These are phyloP conservation scores for Sambucus nigra DNA, from an alignment of 129 eudicot species.

Conservation along the genomic window DNA sequence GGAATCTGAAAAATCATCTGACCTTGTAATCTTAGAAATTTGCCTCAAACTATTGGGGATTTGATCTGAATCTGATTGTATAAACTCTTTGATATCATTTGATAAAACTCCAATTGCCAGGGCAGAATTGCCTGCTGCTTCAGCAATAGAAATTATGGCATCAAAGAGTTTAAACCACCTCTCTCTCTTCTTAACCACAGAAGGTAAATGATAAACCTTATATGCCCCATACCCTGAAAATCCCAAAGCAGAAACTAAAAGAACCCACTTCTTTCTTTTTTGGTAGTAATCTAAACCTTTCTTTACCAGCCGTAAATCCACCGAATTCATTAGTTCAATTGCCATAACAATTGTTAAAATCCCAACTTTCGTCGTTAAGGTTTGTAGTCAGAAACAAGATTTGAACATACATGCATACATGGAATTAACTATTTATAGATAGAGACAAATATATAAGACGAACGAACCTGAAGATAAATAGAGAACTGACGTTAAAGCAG, in stretches of 20 bases:
- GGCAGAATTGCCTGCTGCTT: constrained; percentile 63
- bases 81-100: constrained; percentile 56
- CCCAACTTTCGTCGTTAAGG: neutral
- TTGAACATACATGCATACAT: neutral
- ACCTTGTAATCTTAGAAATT: constrained; percentile 51
- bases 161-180: constrained; percentile 33
- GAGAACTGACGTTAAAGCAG: too few species aligned
- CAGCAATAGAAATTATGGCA: constrained; percentile 48
- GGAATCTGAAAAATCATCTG: constrained; percentile 57
- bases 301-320: constrained; percentile 42
- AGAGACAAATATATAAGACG: constrained; percentile 5
- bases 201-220: constrained; percentile 42
- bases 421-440: neutral
- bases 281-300: constrained; percentile 30
- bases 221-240: constrained; percentile 51
- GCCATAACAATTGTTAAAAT: neutral
- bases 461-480: constrained; percentile 7
- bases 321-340: neutral
- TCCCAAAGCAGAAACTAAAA: constrained; percentile 44
- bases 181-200: constrained; percentile 41
- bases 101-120: constrained; percentile 61
- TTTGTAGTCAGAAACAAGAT: neutral
- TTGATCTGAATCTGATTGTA: constrained; percentile 75
- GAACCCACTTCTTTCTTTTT: constrained; percentile 39
- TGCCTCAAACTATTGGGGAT: constrained; percentile 68